Evolutionary conservation across 495 filamentous ascomycete species (phyloP), one percentile per base, ranked within the genome.

Genomic region (Cercophora scortea): DNA sequence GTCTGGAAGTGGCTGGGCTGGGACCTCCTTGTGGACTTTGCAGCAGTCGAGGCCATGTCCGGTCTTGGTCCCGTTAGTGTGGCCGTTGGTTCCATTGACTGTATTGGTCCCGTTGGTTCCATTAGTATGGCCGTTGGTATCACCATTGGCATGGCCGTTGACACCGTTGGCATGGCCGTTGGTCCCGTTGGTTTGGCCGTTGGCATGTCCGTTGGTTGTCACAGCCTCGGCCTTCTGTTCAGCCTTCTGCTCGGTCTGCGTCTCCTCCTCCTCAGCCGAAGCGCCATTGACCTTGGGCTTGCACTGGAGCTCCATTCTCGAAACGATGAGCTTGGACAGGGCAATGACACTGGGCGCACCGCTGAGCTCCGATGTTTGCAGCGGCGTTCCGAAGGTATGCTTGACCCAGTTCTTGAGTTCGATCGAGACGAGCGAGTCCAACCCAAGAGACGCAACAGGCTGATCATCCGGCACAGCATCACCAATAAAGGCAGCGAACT

Each of bases 371-470:
- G 45, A 47, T 19, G 18, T 19, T 19, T 47, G 45, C 45, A 47
- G 45, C 6, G 45, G 45, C 19, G 45, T 47, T 19, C 10, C 9
- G 11, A 47, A 47, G 18, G 45, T 34, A 19, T 47, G 45, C 45
- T 47, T 47, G 45, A 47, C 32, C 45, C 45, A 47, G 32, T 47
- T 47, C 45, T 47, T 47, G 13, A 47, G 19, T 19, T 47, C 45
- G 32, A 47, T 47, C 45, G 45, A 47, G 11, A 47, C 45, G 6
- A 47, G 45, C 19, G 45, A 47, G 32, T 47, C 45, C 45, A 47
- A 13, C 17, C 45, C 45, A 4, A 47, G 45, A 4, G 18, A 10
- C 9, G 45, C 18, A 34, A 47, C 32, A 10, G 45, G 45, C 45
- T 47, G 45, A 19, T 47, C 45, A 32, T 32, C 45, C 8, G 18